phyloP scores from a whole-genome alignment of 179 eudicot genomes.

The Pouteria campechiana region DNA sequence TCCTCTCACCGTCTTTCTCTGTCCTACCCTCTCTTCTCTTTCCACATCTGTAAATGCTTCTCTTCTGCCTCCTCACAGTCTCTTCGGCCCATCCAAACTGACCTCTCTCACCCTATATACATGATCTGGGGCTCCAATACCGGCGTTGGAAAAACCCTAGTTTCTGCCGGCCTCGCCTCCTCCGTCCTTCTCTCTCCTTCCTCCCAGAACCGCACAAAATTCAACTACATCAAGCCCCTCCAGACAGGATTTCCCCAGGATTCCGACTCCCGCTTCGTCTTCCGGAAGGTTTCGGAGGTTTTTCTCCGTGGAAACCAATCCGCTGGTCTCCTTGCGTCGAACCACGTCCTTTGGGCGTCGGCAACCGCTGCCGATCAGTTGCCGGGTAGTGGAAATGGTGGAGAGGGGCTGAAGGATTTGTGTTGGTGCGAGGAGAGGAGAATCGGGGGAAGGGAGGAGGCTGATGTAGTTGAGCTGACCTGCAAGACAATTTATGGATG shows the following conservation, averaged over 20 bases:
- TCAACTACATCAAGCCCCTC: conserved; percentile 65
- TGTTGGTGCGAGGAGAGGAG: conserved; percentile 41
- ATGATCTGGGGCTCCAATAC: conserved; percentile 94
- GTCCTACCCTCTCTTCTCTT: conserved; percentile 5
- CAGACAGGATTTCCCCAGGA: conserved; percentile 87
- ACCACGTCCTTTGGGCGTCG: conserved; percentile 25
- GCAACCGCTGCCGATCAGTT: conserved; percentile 18
- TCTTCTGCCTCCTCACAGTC: conserved; percentile 8
- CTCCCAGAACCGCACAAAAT: conserved; percentile 6
- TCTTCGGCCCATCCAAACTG: conserved; percentile 5
- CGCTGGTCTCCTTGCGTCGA: conserved; percentile 37
- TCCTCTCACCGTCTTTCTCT: conserved; percentile 6
- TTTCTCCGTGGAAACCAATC: conserved; percentile 14
- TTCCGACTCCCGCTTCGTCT: conserved; percentile 77
- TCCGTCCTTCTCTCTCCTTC: conserved; percentile 27
- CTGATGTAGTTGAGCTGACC: conserved; percentile 21
- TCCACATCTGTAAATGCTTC: too few species aligned
- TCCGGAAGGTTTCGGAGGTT: conserved; percentile 22
- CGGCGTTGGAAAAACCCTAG: conserved; percentile 86
- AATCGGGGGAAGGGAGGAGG: conserved; percentile 7
- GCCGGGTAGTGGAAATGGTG: conserved; percentile 4
- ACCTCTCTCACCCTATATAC: conserved; percentile 78
- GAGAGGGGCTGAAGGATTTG: conserved; percentile 26
- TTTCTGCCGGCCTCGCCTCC: conserved; percentile 76
- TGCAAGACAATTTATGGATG: conserved; percentile 81